Conservation (phyloP, 306 rosid genomes). For the Vigna angularis region DNA sequence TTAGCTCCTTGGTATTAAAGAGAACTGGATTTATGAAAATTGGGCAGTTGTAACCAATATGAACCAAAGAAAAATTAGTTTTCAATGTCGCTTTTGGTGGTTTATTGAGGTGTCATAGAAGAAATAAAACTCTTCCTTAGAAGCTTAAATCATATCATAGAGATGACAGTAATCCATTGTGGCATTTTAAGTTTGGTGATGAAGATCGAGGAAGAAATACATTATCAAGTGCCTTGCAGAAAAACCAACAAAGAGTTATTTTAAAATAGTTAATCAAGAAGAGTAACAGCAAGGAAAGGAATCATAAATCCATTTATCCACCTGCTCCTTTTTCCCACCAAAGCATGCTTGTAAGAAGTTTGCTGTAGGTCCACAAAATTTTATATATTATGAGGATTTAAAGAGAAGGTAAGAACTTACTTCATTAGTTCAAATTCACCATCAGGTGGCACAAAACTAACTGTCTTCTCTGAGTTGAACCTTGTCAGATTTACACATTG, state of each 20-base stretch:
- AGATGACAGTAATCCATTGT: constrained; percentile 22
- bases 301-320: constrained; percentile 12
- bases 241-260: constrained; percentile 34
- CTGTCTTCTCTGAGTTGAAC: constrained; percentile 93
- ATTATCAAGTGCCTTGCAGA: not conserved
- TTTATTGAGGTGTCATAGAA: constrained; percentile 4
- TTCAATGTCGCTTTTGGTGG: not conserved
- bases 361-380: constrained; percentile 14
- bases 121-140: constrained; percentile 4
- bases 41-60: constrained; percentile 12
- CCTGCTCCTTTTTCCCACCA: constrained; percentile 2
- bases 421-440: constrained; percentile 98
- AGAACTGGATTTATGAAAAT: constrained; percentile 15
- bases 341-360: constrained; percentile 23
- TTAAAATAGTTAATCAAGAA: constrained; percentile 17
- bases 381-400: constrained; percentile 2
- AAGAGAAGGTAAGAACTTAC: constrained; percentile 55
- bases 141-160: constrained; percentile 33
- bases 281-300: constrained; percentile 14
- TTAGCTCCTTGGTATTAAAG: constrained; percentile 7
- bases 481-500: constrained; percentile 97
- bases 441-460: constrained; percentile 97
- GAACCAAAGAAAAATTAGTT: not conserved
- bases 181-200: not conserved
- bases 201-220: constrained; percentile 31